Base-by-base conservation (phyloP, 2,329 filamentous ascomycete species). In the Mollisia scopiformis region DNA sequence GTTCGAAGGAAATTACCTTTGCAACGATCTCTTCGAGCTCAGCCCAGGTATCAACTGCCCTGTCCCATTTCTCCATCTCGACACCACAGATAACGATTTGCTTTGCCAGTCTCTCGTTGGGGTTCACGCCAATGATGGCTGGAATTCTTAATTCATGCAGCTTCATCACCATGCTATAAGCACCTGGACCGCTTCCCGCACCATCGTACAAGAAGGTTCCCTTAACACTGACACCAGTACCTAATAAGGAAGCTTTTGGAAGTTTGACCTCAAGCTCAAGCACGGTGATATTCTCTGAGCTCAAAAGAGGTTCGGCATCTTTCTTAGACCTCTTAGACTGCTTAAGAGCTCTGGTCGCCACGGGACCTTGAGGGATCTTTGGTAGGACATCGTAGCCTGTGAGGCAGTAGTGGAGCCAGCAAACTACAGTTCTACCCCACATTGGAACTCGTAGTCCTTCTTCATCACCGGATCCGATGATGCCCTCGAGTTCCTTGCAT, bases 61-160 rank as follows among this genome's bases (percentile, higher is more conserved):
- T 41, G 23, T 46, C 27, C 63, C 67, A 73, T 8, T n/a, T 51
- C 37, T 91, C 87, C 53, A 92, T 76, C 72, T 85, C 83, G 11
- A 91, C 72, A 58, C 84, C 88, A 10, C 84, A 81, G 16, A 89
- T 75, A 1, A 92, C 82, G 55, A 88, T 82, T 75, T 93, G 90
- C 75, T 86, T 89, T 3, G 80, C 82, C 35, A 76, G 65, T 63
- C 90, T 79, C 79, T 93, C 90, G 68, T 92, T 89, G 23, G 78
- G 74, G 69, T 93, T 92, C 28, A 93, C 84, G 0, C 90, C 90
- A 50, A 93, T 84, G 53, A 93, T 73, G 31, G 85, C 87, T 27
- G 89, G 88, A 10, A 92, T 80, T 37, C 80, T 81, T 54, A 93
- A 72, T 21, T 83, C 80, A 50, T 82, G 80, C 8, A 92, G 72